Evolutionary conservation across 768 basidiomycete species (phyloP), one percentile per base, ranked within the genome.

Genomic region (Hygrocybe punicea): DNA sequence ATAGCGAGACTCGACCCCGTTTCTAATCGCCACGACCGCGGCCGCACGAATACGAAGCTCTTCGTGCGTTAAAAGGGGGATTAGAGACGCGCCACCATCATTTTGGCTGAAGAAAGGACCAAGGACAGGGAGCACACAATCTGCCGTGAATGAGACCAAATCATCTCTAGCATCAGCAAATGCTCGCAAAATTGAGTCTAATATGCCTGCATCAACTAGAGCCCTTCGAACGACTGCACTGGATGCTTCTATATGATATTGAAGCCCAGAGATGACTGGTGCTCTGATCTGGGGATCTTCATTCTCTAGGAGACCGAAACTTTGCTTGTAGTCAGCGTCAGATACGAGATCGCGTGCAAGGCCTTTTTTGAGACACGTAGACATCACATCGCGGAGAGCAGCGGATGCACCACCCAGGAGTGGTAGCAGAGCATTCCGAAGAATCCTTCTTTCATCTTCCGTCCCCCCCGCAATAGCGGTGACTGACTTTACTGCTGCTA

Each of bases 1-100:
- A 37, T 62, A 54, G 34, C 55, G 62, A 46, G 62, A 63, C 39
- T 63, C 62, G 40, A 63, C 52, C 9, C 39, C 62, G 33, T 58
- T 60, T 47, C 55, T 58, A 1, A 63, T 46, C 11, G 62, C 58
- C 40, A 21, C 45, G 8, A 51, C 53, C 3, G 62, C 58, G 8
- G 55, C 61, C 23, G 51, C 53, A 29, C 62, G 62, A 14, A 63
- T 53, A n/a, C 58, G 55, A 35, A 58, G 55, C 34, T 63, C 58
- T 16, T 11, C 37, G 36, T 63, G 62, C n/a, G 23, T 19, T 19
- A 63, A 47, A 21, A 63, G 56, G 23, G 62, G 62, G n/a, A 63
- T 49, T 25, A 63, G 14, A 6, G 58, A 53, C 21, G 50, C 42
- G 33, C 51, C 61, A 34, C 60, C 60, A 44, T 60, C 53, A 39